Base-by-base conservation (phyloP, 2,329 filamentous ascomycete genomes). In the Hymenoscyphus linearis region DNA sequence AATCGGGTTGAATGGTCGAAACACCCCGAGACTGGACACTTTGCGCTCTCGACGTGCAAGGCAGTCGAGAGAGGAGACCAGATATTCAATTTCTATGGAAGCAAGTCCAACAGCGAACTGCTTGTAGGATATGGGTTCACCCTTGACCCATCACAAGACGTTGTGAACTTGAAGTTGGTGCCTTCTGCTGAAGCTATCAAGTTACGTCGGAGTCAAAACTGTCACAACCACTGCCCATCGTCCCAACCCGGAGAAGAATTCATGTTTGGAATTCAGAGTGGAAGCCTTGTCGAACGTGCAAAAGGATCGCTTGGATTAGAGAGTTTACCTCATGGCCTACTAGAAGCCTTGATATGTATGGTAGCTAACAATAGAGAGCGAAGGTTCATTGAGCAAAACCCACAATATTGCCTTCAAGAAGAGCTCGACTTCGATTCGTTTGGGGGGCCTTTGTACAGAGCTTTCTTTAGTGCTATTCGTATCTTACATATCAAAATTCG, bases 61-160 rank as follows among this genome's bases (percentile, higher is more conserved):
- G 63, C 67, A 1, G 80, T 86, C 66, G 55, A 65, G 4, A 74
- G 82, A 0, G 84, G 85, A 0, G 73, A 83, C 34, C 78, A 82
- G 65, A 74, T 82, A 26, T 86, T 80, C 68, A 90, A 90, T 76
- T 91, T 90, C 72, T 92, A 92, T 69, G 88, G 88, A 34, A 75
- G 78, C n/a, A 89, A 90, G 73, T 89, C 87, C 6, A 92, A 91
- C 68, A 87, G 86, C 62, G 87, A 90, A 74, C 76, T 88, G 26
- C 77, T 88, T 1, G 75, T 88, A 1, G 85, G 81, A 0, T 88
- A 88, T 68, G 84, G 85, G 2, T 88, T 88, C 69, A 77, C 82
- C 64, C 70, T 87, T 0, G 78, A 80, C n/a, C 7, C 52, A 7
- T 44, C 65, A 0, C 71, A 69, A 4, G 73, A 85, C 60, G 40